Evolutionary conservation across 768 basidiomycete species (phyloP).

Genomic region (Ramaria sp.): DNA sequence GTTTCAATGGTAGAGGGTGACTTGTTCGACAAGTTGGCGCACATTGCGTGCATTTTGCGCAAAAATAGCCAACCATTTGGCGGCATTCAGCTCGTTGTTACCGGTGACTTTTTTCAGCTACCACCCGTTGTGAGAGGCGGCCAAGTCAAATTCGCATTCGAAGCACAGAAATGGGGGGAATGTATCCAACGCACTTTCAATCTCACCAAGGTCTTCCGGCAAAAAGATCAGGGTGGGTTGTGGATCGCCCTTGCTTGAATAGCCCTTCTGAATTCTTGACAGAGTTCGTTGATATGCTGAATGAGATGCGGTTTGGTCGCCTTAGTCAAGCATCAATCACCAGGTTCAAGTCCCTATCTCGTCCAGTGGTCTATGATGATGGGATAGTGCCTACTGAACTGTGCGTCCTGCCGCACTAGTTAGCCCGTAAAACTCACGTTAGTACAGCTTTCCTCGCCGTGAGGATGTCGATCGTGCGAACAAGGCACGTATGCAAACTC

Average conservation of each 20-base stretch:
- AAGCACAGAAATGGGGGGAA: conserved; percentile 68
- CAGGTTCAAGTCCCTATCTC: conserved; percentile 60
- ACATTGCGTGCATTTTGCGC: conserved; percentile 54
- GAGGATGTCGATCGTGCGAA: conserved; percentile 91
- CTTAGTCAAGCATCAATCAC: conserved; percentile 53
- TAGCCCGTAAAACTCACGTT: not conserved
- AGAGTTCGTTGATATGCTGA: conserved; percentile 95
- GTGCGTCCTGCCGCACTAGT: conserved; percentile 32
- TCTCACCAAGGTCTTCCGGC: conserved; percentile 90
- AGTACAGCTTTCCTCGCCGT: conserved; percentile 72
- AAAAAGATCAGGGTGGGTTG: conserved; percentile 73
- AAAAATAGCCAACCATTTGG: conserved; percentile 71
- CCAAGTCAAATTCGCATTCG: conserved; percentile 80
- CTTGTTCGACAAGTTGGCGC: conserved; percentile 82
- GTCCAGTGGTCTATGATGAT: conserved; percentile 67
- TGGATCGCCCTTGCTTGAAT: not conserved
- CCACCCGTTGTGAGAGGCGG: conserved; percentile 74
- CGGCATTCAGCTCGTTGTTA: conserved; percentile 89
- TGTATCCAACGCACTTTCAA: conserved; percentile 79
- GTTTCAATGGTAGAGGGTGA: conserved; percentile 97
- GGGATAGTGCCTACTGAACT: conserved; percentile 86
- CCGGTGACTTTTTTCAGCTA: conserved; percentile 97
- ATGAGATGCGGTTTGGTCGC: conserved; percentile 92
- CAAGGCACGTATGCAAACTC: conserved; percentile 45
- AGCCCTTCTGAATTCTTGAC: conserved; percentile 4